A percentile compares a stretch with the other conserved stretches of the same genome.
phyloP scores from a whole-genome alignment of 371 early-diverging fungal genomes.

The Mucor lusitanicus region DNA sequence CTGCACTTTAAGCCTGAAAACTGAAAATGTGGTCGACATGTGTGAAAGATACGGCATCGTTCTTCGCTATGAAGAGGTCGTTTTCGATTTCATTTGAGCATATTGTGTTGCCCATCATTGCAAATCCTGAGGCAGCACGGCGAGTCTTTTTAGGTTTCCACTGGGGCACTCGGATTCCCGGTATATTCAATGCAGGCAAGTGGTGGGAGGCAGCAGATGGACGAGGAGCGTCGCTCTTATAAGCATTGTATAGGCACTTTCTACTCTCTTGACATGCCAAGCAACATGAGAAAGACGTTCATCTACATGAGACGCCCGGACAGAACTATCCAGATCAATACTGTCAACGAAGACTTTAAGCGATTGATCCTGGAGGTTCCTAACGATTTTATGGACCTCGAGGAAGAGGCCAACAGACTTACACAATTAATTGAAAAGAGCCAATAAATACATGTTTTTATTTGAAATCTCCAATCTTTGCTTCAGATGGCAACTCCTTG shows the following conservation, averaged over 20 bases:
- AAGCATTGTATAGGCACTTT: not conserved
- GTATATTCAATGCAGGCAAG: not conserved
- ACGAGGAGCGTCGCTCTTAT: not conserved
- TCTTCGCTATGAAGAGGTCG: not conserved
- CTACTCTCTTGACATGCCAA: not conserved
- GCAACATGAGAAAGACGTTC: not conserved
- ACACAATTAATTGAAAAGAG: not conserved
- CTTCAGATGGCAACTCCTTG: slow-evolving; percentile 39
- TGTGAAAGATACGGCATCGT: not conserved
- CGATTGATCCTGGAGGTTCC: not conserved
- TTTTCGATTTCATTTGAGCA: not conserved
- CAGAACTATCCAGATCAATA: not conserved
- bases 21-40: not conserved
- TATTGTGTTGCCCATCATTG: not conserved
- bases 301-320: not conserved
- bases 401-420: not conserved
- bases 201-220: too few species aligned
- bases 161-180: not conserved
- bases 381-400: not conserved
- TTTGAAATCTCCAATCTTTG: slow-evolving; percentile 19
- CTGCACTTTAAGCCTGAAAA: not conserved
- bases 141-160: not conserved
- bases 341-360: not conserved
- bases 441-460: not conserved
- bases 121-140: not conserved